Conservation (phyloP, 768 basidiomycete genomes). For the Suillus subalutaceus region DNA sequence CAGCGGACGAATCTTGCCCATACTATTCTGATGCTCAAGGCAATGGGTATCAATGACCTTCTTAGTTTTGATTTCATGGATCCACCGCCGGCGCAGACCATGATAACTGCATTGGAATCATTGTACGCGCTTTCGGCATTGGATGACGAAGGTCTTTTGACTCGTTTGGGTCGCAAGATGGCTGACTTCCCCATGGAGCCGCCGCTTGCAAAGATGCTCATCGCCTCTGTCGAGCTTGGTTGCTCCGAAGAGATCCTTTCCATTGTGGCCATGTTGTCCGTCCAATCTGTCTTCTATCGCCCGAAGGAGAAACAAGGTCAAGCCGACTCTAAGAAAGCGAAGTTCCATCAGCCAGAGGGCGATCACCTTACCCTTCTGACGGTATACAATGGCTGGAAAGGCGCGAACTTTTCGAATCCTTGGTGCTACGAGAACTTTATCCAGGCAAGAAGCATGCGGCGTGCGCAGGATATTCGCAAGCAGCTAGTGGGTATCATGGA, state of each 20-base stretch:
- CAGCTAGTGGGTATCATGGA: constrained; percentile 99
- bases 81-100: constrained; percentile 94
- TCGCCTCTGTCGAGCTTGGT: constrained; percentile 94
- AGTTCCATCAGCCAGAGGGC: constrained; percentile 99
- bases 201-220: constrained; percentile 94
- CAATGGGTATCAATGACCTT: constrained; percentile 98
- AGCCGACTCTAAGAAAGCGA: constrained; percentile 99
- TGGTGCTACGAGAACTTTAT: constrained; percentile 99
- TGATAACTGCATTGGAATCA: constrained; percentile 94
- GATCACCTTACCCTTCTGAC: constrained; percentile 91
- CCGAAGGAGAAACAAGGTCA: constrained; percentile 99
- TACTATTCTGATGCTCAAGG: constrained; percentile 95
- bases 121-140: constrained; percentile 94
- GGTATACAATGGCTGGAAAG: constrained; percentile 99
- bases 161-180: constrained; percentile 96
- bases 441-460: constrained; percentile 94
- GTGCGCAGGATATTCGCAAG: constrained; percentile 97
- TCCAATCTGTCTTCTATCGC: constrained; percentile 95
- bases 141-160: constrained; percentile 95
- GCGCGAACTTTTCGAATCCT: constrained; percentile 93
- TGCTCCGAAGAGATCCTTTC: constrained; percentile 98
- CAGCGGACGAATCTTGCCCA: constrained; percentile 91
- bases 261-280: constrained; percentile 96
- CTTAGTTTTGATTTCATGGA: constrained; percentile 99
- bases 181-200: constrained; percentile 99